Conservation (phyloP, 768 basidiomycete species). For the Mycena crocata region DNA sequence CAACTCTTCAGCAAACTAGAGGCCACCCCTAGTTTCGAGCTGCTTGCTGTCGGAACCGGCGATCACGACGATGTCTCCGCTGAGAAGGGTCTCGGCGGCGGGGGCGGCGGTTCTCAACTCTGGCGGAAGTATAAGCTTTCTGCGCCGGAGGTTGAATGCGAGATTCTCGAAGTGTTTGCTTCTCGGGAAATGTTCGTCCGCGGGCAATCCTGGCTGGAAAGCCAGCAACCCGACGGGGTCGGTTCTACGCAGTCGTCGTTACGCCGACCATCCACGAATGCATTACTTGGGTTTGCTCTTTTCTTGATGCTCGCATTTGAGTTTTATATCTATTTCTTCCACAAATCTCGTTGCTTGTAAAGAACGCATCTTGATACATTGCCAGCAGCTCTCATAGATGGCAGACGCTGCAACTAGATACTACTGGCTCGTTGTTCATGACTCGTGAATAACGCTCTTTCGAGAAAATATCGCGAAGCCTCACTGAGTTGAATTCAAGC, state of each 20-base stretch:
- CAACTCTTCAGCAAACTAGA: conserved; percentile 72
- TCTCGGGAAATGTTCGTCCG: conserved; percentile 72
- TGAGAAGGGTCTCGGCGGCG: conserved; percentile 37
- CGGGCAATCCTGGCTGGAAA: conserved; percentile 68
- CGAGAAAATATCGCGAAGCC: too few relatives aligned
- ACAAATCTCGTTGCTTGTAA: neutral
- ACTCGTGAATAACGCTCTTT: too few relatives aligned
- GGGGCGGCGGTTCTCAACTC: conserved; percentile 45
- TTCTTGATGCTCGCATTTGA: conserved; percentile 20
- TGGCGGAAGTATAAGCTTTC: conserved; percentile 70
- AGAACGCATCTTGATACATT: too few relatives aligned
- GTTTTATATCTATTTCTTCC: conserved; percentile 23
- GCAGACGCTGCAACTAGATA: too few relatives aligned
- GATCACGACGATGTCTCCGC: conserved; percentile 37
- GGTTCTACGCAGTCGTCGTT: neutral
- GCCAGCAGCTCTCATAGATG: too few relatives aligned
- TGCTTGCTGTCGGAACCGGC: conserved; percentile 63
- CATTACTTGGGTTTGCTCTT: conserved; percentile 10
- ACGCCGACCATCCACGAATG: conserved; percentile 1
- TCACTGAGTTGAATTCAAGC: too few relatives aligned
- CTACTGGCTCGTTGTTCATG: too few relatives aligned
- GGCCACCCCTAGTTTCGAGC: conserved; percentile 66
- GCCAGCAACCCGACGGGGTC: conserved; percentile 9
- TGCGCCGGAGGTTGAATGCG: conserved; percentile 69
- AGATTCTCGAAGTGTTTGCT: conserved; percentile 78